Evolutionary conservation across 1,139 yeast species (phyloP).

Genomic region (Dujonia santamariae): DNA sequence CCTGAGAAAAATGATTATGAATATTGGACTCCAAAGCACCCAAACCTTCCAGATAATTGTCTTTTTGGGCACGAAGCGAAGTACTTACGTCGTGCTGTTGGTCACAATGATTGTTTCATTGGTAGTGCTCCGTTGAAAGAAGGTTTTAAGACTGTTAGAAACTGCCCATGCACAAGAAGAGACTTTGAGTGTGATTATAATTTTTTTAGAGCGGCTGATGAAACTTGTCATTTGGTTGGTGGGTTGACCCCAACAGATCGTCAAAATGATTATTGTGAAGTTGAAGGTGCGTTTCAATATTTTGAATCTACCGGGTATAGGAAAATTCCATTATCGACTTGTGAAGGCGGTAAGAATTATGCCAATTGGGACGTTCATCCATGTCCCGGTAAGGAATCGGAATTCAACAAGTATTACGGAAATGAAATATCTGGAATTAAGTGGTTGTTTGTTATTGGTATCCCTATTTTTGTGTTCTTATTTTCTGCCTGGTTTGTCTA

Average conservation of each 20-base stretch:
- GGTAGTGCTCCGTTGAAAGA: slow-evolving; percentile 72
- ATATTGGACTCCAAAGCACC: slow-evolving; percentile 78
- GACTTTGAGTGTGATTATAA: slow-evolving; percentile 96
- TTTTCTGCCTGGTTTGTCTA: slow-evolving; percentile 70
- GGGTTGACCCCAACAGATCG: slow-evolving; percentile 72
- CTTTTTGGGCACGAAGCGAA: slow-evolving; percentile 85
- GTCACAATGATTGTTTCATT: slow-evolving; percentile 67
- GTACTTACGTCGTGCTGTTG: slow-evolving; percentile 69
- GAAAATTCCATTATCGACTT: slow-evolving; percentile 43
- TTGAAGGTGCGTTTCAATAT: slow-evolving; percentile 54
- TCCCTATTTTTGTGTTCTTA: slow-evolving; percentile 59
- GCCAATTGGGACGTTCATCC: slow-evolving; percentile 67
- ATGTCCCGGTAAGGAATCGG: slow-evolving; percentile 84
- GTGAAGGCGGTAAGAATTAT: slow-evolving; percentile 45
- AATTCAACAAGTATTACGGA: slow-evolving; percentile 59
- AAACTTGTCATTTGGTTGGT: slow-evolving; percentile 77
- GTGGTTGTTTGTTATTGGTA: slow-evolving; percentile 46
- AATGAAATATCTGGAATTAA: slow-evolving; percentile 55
- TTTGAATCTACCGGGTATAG: slow-evolving; percentile 47
- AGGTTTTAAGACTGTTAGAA: slow-evolving; percentile 55
- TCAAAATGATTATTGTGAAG: slow-evolving; percentile 55
- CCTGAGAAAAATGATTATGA: slow-evolving; percentile 72
- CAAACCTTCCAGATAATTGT: slow-evolving; percentile 60
- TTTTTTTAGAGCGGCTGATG: slow-evolving; percentile 66
- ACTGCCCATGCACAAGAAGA: slow-evolving; percentile 81